A percentile compares a stretch with the other conserved stretches of the same genome.
Evolutionary conservation across 768 basidiomycete genomes (phyloP).

Genomic region (Cantharellus cinnabarinus): DNA sequence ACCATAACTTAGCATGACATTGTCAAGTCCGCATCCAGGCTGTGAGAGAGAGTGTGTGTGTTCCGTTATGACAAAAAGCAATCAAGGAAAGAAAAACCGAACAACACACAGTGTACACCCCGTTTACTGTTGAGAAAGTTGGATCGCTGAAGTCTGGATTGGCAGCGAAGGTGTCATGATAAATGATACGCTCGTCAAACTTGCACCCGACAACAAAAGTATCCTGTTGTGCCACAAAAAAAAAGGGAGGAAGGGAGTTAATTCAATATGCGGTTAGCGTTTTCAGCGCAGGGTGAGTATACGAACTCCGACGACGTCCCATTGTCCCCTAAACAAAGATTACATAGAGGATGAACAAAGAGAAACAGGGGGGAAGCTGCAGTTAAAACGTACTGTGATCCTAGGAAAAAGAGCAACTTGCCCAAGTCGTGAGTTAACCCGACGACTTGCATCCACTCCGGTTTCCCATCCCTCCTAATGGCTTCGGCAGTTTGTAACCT

Average conservation of each 20-base stretch:
- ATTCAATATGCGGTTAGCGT: too few relatives aligned
- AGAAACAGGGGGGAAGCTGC: not conserved
- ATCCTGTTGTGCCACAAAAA: conserved; percentile 21
- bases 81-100: not conserved
- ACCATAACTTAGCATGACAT: conserved; percentile 79
- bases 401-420: conserved; percentile 68
- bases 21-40: conserved; percentile 62
- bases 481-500: conserved; percentile 74
- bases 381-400: conserved; percentile 28
- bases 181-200: conserved; percentile 55
- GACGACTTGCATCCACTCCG: conserved; percentile 83
- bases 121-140: conserved; percentile 49
- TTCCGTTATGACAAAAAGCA: not conserved
- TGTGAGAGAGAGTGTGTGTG: conserved; percentile 10
- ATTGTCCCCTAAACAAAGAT: conserved; percentile 38
- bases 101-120: conserved; percentile 30
- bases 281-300: not conserved
- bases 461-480: conserved; percentile 66
- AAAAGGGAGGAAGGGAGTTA: too few relatives aligned
- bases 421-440: conserved; percentile 81
- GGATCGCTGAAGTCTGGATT: conserved; percentile 48
- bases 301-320: conserved; percentile 81
- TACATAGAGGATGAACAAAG: not conserved
- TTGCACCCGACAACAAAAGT: conserved; percentile 71
- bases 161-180: conserved; percentile 51